Conservation (phyloP, 768 basidiomycete species). For the Russula ochroleuca region DNA sequence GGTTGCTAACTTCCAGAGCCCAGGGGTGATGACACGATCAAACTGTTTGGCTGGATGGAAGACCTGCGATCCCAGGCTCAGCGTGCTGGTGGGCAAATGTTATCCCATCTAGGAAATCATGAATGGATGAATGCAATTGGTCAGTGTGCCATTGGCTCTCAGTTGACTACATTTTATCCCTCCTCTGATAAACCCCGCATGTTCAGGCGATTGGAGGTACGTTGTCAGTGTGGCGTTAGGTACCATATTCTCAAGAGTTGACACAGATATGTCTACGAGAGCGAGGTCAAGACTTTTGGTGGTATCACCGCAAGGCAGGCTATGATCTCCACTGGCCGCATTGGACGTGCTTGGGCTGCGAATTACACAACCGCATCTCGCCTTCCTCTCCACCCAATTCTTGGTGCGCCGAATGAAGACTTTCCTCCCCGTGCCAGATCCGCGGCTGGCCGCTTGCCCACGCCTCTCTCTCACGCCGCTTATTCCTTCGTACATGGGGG, state of each 20-base stretch:
- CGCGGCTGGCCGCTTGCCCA: conserved; percentile 28
- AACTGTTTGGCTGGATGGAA: conserved; percentile 83
- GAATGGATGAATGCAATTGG: conserved; percentile 93
- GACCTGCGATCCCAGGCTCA: conserved; percentile 70
- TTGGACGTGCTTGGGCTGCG: conserved; percentile 76
- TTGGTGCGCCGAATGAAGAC: conserved; percentile 62
- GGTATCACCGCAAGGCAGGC: conserved; percentile 64
- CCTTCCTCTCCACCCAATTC: conserved; percentile 69
- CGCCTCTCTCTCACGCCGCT: conserved; percentile 66
- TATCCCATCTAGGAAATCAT: conserved; percentile 88
- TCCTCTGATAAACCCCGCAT: conserved; percentile 18
- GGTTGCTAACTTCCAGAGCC: conserved; percentile 2
- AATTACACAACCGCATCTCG: conserved; percentile 83
- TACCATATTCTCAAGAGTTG: background rate
- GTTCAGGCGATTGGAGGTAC: conserved; percentile 80
- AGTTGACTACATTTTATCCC: background rate
- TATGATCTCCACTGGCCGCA: conserved; percentile 66
- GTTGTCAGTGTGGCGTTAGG: conserved; percentile 10
- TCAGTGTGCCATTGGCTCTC: conserved; percentile 31
- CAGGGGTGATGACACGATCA: conserved; percentile 88
- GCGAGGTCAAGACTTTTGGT: conserved; percentile 82
- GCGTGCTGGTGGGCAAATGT: conserved; percentile 61
- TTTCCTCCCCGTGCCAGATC: conserved; percentile 43
- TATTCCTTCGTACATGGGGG: conserved; percentile 95
- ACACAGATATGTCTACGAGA: conserved; percentile 74